Evolutionary conservation across 805 yeast genomes (phyloP), one percentile per base, ranked within the genome.

Genomic region (Vanderwaltozyma polyspora): DNA sequence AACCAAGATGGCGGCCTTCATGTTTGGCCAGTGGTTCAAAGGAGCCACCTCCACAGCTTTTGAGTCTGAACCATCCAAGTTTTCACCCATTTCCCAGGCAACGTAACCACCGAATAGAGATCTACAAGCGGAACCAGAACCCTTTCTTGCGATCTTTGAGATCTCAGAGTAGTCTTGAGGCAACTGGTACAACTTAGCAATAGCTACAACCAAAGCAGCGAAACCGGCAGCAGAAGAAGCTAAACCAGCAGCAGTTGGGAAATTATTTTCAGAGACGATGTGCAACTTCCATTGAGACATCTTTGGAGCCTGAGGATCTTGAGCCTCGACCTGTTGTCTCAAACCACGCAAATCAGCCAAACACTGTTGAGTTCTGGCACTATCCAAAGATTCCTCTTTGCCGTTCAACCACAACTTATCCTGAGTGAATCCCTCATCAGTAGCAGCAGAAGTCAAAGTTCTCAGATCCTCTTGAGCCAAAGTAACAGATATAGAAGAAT

Each of bases 161-260:
- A 91, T 70, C 52, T 86, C 95, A 16, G 91, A 80, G 51, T 72
- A 67, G 40, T 80, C 72, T 52, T 82, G 81, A n/a, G 95, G 94
- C 40, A 91, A 74, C 58, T 82, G 60, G 63, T 79, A 91, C 39
- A 91, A 67, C 52, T 71, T 72, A 13, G 97, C 86, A 51, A 91
- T 74, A n/a, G 95, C 83, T 32, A 74, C 74, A 16, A 89, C 94
- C 41, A 91, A 68, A 8, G 98, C 98, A 24, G 98, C 95, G 60
- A 86, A 89, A 0, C 99, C 99, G 8, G 98, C 97, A 11, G 98
- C 98, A 5, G 94, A 81, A 1, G 95, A 85, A 0, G 98, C 98
- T 48, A 91, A 70, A 3, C 98, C 98, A 5, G 98, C 98, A 22
- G 98, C 98, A 18, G 99, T 91, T 34, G 99, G 99, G 69, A 91